Base-by-base conservation (phyloP, 2,329 filamentous ascomycete genomes). In the Verticillium klebahnii region DNA sequence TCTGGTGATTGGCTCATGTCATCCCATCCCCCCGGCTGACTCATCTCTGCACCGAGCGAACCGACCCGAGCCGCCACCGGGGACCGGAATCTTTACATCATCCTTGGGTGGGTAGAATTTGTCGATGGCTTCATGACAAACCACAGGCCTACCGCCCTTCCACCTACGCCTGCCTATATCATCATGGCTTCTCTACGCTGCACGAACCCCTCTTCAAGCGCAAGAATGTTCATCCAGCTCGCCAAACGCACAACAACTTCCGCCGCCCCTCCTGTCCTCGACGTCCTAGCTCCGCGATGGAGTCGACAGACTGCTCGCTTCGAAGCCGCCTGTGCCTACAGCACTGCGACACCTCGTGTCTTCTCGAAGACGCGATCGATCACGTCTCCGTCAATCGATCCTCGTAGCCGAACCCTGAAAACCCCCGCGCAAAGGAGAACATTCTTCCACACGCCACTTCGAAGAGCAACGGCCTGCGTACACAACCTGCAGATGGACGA, bases 401-500 rank as follows among this genome's bases (percentile, higher is more conserved):
- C 32, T 37, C 55, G 17, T 12, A 11, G 2, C 36, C 56, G 23
- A 15, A 15, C 37, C n/a, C 12, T 34, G 34, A 56, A 45, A 12
- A 45, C n/a, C 11, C 19, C 50, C 23, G 4, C 40, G 31, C 60
- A 65, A 34, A 59, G 29, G 17, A 65, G 71, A 58, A 45, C 60
- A 15, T 83, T 84, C 61, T 73, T 76, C 31, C 71, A 73, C 23
- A 76, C 80, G 2, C 39, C 71, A 0, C 25, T 68, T 7, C 70
- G 70, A 58, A 66, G 68, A 32, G 77, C 75, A 63, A 88, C 86
- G 0, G 73, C 75, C 34, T 81, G 81, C 52, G 75, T 87, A 5
- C 75, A 81, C 66, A 97, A 98, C 72, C 91, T 92, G 0, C 87
- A 89, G 67, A 83, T 83, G 61, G 91, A 95, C 72, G 91, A 96